These are phyloP conservation scores for Globisporangium polare DNA, from an alignment of 352 stramenopile genomes.

Conservation along the genomic window DNA sequence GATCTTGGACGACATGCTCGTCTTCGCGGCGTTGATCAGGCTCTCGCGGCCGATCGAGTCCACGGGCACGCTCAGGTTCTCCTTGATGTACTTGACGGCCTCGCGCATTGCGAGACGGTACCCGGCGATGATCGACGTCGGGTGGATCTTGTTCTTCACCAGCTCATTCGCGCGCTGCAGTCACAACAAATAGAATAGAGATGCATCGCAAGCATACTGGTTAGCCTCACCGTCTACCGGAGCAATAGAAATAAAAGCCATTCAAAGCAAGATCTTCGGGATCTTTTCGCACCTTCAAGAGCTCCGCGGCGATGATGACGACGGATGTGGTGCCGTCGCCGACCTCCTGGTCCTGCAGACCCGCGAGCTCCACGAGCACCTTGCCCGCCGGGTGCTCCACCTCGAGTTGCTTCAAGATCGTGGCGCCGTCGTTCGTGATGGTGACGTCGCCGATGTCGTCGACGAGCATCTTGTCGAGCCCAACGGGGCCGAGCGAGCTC, in stretches of 20 bases:
- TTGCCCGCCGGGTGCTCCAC: constrained; percentile 99
- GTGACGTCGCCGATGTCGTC: constrained; percentile 99
- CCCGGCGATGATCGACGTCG: constrained; percentile 98
- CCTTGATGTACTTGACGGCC: constrained; percentile 98
- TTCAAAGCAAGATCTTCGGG: constrained; percentile 16
- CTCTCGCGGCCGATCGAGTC: constrained; percentile 92
- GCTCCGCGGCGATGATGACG: constrained; percentile 98
- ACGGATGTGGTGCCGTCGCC: constrained; percentile 99
- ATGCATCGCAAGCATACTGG: neutral
- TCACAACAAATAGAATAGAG: constrained; percentile 1
- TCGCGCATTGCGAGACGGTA: constrained; percentile 99
- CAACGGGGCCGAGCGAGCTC: constrained; percentile 96
- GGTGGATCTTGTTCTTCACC: constrained; percentile 98
- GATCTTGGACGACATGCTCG: constrained; percentile 99
- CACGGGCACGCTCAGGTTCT: constrained; percentile 96
- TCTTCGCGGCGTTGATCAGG: constrained; percentile 97
- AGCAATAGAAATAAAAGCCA: neutral
- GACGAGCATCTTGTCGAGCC: constrained; percentile 99
- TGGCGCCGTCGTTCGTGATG: constrained; percentile 99
- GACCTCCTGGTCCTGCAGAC: constrained; percentile 99
- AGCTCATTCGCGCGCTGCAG: constrained; percentile 93
- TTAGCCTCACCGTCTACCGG: neutral
- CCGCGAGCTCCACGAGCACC: constrained; percentile 97
- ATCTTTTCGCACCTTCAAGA: constrained; percentile 79
- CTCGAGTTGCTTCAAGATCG: constrained; percentile 99